Conservation (phyloP, 352 stramenopile genomes). For the Pythium apleroticum region DNA sequence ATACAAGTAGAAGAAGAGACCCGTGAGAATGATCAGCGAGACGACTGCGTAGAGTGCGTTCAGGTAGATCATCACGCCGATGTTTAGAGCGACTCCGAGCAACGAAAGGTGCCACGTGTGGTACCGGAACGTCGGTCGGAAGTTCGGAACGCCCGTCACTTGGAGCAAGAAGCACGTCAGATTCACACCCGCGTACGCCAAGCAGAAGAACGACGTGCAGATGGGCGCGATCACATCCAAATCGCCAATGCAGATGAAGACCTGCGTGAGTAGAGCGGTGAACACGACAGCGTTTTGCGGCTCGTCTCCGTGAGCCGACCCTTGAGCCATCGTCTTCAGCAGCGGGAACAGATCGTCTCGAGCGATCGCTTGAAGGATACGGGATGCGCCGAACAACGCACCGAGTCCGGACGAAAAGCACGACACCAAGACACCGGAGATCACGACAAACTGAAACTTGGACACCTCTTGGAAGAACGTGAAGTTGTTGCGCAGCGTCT, state of each 20-base stretch:
- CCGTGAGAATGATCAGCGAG: conserved; percentile 50
- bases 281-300: conserved; percentile 69
- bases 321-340: conserved; percentile 47
- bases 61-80: conserved; percentile 77
- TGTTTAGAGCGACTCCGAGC: conserved; percentile 50
- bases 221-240: conserved; percentile 76
- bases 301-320: conserved; percentile 62
- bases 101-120: conserved; percentile 71
- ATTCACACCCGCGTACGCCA: conserved; percentile 76
- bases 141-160: conserved; percentile 80
- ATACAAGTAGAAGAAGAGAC: conserved; percentile 71
- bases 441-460: conserved; percentile 50
- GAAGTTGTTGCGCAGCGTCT: conserved; percentile 65
- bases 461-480: conserved; percentile 79
- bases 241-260: conserved; percentile 76
- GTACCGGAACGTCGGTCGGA: conserved; percentile 69
- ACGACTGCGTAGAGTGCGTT: conserved; percentile 61
- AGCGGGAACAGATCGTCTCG: conserved; percentile 66
- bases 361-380: conserved; percentile 75
- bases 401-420: conserved; percentile 71
- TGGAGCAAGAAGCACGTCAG: conserved; percentile 74
- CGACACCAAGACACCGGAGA: conserved; percentile 64
- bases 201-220: conserved; percentile 81
- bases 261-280: conserved; percentile 52
- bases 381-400: conserved; percentile 64